Conservation (phyloP, 345 rosid species). For the Noccaea caerulescens region DNA sequence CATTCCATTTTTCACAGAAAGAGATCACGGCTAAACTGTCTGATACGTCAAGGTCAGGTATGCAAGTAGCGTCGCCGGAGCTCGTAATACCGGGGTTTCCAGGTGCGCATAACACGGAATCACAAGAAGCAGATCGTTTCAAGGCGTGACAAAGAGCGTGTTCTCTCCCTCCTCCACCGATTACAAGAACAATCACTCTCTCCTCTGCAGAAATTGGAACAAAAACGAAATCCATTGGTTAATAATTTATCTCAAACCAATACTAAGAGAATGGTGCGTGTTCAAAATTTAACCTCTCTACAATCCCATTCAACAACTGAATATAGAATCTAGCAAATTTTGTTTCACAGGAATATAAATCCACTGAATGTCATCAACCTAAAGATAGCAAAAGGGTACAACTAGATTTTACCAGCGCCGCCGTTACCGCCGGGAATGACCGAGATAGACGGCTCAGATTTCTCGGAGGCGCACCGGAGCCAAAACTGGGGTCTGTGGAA, state of each 20-base stretch:
- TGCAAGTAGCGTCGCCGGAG: slow-evolving; percentile 83
- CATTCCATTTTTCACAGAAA: slow-evolving; percentile 64
- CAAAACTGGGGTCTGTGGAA: slow-evolving; percentile 24
- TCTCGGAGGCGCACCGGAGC: slow-evolving; percentile 41
- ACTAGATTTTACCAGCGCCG: slow-evolving; percentile 40
- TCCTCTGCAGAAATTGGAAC: slow-evolving; percentile 50
- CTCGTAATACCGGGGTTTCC: slow-evolving; percentile 87
- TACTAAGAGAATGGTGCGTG: background rate
- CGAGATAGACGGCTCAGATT: slow-evolving; percentile 42
- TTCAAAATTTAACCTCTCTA: background rate
- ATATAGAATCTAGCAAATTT: slow-evolving; percentile 2
- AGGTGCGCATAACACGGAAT: slow-evolving; percentile 82
- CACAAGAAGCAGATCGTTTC: slow-evolving; percentile 75
- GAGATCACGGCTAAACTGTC: slow-evolving; percentile 72
- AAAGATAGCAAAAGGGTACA: slow-evolving; percentile 11
- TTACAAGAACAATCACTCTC: slow-evolving; percentile 74
- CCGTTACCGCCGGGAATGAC: slow-evolving; percentile 21
- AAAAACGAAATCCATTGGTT: background rate
- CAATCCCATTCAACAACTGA: background rate
- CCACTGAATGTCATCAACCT: background rate
- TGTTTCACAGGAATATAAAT: background rate
- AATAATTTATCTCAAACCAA: slow-evolving; percentile 1
- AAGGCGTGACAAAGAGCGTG: slow-evolving; percentile 89
- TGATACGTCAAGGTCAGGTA: slow-evolving; percentile 65
- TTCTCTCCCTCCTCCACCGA: slow-evolving; percentile 98